A percentile compares a stretch with the other conserved stretches of the same genome.
These are phyloP conservation scores for Prunus salicina DNA, from an alignment of 306 rosid genomes.

Conservation along the genomic window DNA sequence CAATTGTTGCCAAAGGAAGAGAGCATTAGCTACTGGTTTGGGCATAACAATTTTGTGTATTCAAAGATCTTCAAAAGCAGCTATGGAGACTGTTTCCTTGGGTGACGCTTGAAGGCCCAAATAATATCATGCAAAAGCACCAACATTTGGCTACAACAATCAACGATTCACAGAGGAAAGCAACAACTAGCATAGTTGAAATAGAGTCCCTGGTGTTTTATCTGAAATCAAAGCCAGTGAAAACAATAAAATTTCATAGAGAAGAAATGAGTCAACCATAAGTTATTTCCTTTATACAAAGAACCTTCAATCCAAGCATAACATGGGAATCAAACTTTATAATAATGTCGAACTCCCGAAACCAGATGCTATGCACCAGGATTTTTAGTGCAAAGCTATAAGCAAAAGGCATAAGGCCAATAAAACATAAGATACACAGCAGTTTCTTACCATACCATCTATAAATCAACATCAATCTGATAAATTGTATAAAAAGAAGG, in stretches of 20 bases:
- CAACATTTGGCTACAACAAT: no score
- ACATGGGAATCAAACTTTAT: constrained; percentile 3
- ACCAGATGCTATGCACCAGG: background rate
- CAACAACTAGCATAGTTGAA: background rate
- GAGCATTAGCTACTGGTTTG: no score
- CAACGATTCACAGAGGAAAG: background rate
- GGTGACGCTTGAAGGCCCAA: no score
- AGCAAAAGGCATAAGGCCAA: background rate
- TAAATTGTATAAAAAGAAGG: background rate
- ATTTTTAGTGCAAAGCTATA: background rate
- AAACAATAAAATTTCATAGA: background rate
- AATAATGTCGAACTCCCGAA: constrained; percentile 11
- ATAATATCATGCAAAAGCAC: no score
- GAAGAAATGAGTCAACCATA: background rate
- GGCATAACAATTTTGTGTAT: no score
- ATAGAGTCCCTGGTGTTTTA: background rate
- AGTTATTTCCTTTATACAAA: constrained; percentile 5
- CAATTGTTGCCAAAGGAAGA: no score
- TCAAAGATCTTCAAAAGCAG: background rate
- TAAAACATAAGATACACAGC: background rate
- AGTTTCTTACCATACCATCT: background rate
- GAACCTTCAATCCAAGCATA: constrained; percentile 11
- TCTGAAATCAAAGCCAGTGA: background rate
- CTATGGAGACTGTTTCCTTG: background rate
- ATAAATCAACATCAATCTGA: constrained; percentile 11